Base-by-base conservation (phyloP, 768 basidiomycete genomes). In the Trametes maxima region DNA sequence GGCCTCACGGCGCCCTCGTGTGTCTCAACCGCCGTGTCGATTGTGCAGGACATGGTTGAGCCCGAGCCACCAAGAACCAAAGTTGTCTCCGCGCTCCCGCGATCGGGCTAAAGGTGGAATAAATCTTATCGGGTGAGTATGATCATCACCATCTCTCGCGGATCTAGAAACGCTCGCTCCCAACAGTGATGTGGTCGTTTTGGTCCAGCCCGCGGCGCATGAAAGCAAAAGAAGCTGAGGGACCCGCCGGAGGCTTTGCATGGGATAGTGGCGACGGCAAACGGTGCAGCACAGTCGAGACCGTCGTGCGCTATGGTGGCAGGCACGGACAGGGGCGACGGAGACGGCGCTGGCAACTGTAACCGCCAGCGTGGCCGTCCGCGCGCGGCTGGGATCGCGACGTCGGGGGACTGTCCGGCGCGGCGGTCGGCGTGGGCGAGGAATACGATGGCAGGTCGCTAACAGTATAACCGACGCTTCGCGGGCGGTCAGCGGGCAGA, bases 391-490 rank as follows among this genome's bases (percentile, higher is more conserved):
- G 28, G 28, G 4, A 33, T n/a, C n/a, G 28, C 28, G 28, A 33
- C 28, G 28, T 33, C 28, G 28, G 28, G 28, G 28, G 28, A 33
- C 4, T 3, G 4, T 33, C 28, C 28, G 28, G 28, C 28, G 28
- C 28, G 25, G 39, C 21, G 3, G 52, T 24, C 36, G 39, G 52
- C 21, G 24, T 40, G 28, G 14, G 45, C 24, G 35, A 45, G 43
- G 44, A 45, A 46, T 19, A 22, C 33, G 44, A 45, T 40, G 39
- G 46, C 47, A 50, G 24, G 47, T 25, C 57, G 57, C 57, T 58
- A 58, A 42, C 47, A 6, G 54, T 50, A 45, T 62, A 56, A 49
- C 60, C 60, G 60, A 56, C 54, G 54, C 60, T 62, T 62, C 60
- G 56, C 60, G 54, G 49, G 60, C 53, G 59, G 54, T 47, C 45